A percentile compares a stretch with the other conserved stretches of the same genome.
Evolutionary conservation across 257 asterid genomes (phyloP).

Genomic region (Lycium ferocissimum): DNA sequence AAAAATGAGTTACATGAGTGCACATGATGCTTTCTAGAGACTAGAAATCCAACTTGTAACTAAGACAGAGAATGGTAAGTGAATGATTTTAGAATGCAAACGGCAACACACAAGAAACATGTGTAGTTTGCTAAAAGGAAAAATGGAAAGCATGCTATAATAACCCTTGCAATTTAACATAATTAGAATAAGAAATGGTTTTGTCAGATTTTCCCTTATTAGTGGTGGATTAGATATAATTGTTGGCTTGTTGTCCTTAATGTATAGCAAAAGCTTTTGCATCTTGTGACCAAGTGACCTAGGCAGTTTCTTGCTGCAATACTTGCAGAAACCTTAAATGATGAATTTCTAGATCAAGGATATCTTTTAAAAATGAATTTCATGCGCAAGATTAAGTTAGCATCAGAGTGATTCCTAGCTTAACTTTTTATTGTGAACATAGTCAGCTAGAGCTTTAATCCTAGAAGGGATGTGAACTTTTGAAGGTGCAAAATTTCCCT

Average conservation of each 20-base stretch:
- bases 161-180: no score
- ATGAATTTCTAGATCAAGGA: not conserved
- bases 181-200: no score
- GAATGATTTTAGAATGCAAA: not conserved
- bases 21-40: no score
- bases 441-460: slow-evolving; percentile 90
- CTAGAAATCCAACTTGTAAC: no score
- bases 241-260: no score
- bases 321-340: slow-evolving; percentile 46
- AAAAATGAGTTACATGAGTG: no score
- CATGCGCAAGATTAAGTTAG: not conserved
- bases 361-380: not conserved
- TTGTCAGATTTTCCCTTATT: no score
- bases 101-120: not conserved
- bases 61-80: no score
- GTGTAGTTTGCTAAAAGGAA: not conserved
- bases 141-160: no score
- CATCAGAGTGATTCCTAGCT: slow-evolving; percentile 65
- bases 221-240: no score
- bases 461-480: slow-evolving; percentile 73
- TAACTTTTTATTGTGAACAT: slow-evolving; percentile 90
- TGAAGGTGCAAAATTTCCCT: slow-evolving; percentile 77
- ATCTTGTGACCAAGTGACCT: slow-evolving; percentile 92
- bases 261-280: slow-evolving; percentile 58
- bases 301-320: slow-evolving; percentile 76